These are phyloP conservation scores for Xanthoceras sorbifolium DNA, from an alignment of 345 rosid genomes.

Conservation along the genomic window DNA sequence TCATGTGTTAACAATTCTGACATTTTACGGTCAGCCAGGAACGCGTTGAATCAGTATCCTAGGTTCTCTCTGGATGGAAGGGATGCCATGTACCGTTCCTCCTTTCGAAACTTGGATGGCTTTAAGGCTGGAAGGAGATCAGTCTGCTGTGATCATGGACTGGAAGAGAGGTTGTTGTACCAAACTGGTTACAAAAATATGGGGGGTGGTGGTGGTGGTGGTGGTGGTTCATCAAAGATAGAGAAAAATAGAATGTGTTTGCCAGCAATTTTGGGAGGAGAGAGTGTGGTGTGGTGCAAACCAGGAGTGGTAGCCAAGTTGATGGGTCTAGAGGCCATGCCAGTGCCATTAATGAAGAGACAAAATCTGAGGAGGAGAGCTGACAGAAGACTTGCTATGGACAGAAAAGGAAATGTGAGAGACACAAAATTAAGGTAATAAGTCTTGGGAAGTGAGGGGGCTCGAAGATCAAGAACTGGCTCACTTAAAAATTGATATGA, in stretches of 20 bases:
- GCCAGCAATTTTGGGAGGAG: constrained; percentile 51
- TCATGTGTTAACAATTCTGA: constrained; percentile 85
- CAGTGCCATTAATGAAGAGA: constrained; percentile 56
- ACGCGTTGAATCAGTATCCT: constrained; percentile 88
- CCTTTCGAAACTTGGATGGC: constrained; percentile 47
- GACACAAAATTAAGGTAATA: no score
- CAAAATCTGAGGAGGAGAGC: constrained; percentile 51
- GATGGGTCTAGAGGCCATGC: constrained; percentile 90
- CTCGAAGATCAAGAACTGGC: no score
- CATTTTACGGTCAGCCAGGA: constrained; percentile 75
- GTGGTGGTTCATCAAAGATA: constrained; percentile 11
- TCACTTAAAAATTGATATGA: no score
- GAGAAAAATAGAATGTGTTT: constrained; percentile 21
- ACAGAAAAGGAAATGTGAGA: not conserved
- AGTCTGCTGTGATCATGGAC: no score
- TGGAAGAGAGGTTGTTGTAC: constrained; percentile 21
- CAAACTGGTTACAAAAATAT: no score
- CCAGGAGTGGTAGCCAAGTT: constrained; percentile 91
- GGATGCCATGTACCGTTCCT: constrained; percentile 88
- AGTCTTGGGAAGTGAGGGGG: no score
- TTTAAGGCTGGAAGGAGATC: constrained; percentile 39
- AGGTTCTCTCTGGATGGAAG: constrained; percentile 89
- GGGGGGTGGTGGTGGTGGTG: not conserved
- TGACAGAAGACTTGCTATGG: constrained; percentile 31
- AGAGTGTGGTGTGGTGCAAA: constrained; percentile 80